phyloP scores from a whole-genome alignment of 2,329 filamentous ascomycete genomes.

The Trichoderma simmonsii region DNA sequence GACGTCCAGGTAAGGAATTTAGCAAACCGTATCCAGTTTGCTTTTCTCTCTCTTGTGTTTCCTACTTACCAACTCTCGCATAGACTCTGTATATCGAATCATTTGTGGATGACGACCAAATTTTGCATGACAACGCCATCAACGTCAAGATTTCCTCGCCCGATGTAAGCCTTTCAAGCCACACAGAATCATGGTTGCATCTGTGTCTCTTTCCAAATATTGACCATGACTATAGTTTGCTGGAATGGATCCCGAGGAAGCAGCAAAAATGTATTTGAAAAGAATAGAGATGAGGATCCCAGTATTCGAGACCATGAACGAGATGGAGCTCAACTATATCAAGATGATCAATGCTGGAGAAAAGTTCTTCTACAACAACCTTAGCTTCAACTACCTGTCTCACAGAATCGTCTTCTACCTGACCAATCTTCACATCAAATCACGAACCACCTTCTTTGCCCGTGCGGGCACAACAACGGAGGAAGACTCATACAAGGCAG shows the following conservation, averaged over 20 bases:
- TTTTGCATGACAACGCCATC: constrained; percentile 93
- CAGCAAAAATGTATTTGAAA: constrained; percentile 84
- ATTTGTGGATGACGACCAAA: constrained; percentile 86
- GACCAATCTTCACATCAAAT: constrained; percentile 95
- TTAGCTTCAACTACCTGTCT: constrained; percentile 92
- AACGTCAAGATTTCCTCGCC: constrained; percentile 98
- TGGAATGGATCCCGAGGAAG: constrained; percentile 88
- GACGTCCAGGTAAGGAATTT: constrained; percentile 72
- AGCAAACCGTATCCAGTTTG: no score
- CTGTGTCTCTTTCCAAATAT: constrained; percentile 10
- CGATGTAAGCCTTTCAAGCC: constrained; percentile 58
- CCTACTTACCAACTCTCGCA: not conserved
- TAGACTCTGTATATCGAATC: constrained; percentile 97
- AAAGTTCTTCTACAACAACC: constrained; percentile 92
- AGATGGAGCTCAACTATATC: constrained; percentile 91
- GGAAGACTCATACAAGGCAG: constrained; percentile 87
- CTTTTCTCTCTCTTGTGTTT: not conserved
- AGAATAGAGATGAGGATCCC: constrained; percentile 92
- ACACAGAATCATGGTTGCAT: not conserved
- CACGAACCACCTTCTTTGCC: constrained; percentile 88
- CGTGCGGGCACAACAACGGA: constrained; percentile 82
- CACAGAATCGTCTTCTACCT: constrained; percentile 98
- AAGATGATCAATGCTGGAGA: constrained; percentile 99
- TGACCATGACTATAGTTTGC: constrained; percentile 59
- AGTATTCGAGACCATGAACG: constrained; percentile 94